A percentile compares a stretch with the other conserved stretches of the same genome.
Evolutionary conservation across 768 basidiomycete species (phyloP).

Genomic region (Pholiota microspora): DNA sequence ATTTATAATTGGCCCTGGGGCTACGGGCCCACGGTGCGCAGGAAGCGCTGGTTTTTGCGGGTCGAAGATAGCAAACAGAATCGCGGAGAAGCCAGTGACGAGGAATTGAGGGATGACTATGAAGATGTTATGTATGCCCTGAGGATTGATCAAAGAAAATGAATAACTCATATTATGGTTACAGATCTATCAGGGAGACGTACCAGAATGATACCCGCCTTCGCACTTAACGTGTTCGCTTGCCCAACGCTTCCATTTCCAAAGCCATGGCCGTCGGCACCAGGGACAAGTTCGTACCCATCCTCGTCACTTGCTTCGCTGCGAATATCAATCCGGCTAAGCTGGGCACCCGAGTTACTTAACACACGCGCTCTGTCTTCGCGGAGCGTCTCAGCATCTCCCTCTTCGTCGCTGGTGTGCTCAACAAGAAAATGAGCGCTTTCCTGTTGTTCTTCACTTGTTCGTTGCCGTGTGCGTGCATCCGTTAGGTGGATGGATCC

Average conservation of each 20-base stretch:
- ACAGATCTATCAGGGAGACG: constrained; percentile 24
- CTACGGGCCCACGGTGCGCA: constrained; percentile 27
- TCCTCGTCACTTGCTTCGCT: constrained; percentile 20
- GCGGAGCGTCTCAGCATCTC: constrained; percentile 12
- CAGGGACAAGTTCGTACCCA: constrained; percentile 29
- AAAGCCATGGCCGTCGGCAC: constrained; percentile 10
- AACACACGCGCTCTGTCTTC: constrained; percentile 29
- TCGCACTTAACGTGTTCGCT: constrained; percentile 52
- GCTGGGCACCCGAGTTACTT: constrained; percentile 44
- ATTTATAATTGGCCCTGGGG: constrained; percentile 21
- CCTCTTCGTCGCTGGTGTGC: constrained; percentile 27
- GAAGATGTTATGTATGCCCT: constrained; percentile 97
- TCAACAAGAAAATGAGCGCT: constrained; percentile 27
- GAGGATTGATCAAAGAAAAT: neutral
- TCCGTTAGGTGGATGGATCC: constrained; percentile 44
- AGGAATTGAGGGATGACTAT: constrained; percentile 94
- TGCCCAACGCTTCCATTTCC: neutral
- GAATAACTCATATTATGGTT: too few relatives aligned
- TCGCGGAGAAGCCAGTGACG: constrained; percentile 79
- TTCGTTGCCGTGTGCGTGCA: constrained; percentile 32
- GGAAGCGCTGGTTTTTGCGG: constrained; percentile 48
- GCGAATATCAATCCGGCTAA: constrained; percentile 45
- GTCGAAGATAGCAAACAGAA: constrained; percentile 87
- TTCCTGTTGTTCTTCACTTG: constrained; percentile 25
- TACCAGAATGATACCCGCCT: constrained; percentile 87